These are phyloP conservation scores for Fusarium nelsonii DNA, from an alignment of 2,329 filamentous ascomycete genomes.

Conservation along the genomic window DNA sequence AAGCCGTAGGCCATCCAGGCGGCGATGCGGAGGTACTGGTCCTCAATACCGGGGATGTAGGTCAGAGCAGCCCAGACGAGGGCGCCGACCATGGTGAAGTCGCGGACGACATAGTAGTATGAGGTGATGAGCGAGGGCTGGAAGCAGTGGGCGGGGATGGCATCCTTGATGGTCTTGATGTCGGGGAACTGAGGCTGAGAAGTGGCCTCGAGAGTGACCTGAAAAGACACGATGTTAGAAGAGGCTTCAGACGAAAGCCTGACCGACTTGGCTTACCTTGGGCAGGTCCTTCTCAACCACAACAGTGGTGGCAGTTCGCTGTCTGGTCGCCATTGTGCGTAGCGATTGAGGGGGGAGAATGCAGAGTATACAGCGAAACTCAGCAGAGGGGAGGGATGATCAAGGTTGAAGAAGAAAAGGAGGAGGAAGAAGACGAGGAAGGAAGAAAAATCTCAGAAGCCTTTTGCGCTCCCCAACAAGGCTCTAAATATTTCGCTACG, in stretches of 20 bases:
- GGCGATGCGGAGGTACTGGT: conserved; percentile 57
- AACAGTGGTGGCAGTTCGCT: conserved; percentile 45
- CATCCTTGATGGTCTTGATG: conserved; percentile 52
- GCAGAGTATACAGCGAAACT: conserved; percentile 6
- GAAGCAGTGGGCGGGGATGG: conserved; percentile 73
- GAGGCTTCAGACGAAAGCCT: not conserved
- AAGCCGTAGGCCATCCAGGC: conserved; percentile 72
- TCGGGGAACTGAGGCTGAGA: conserved; percentile 46
- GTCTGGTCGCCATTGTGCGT: conserved; percentile 44
- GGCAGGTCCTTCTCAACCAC: conserved; percentile 30
- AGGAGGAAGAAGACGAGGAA: not conserved
- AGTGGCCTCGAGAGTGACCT: conserved; percentile 39
- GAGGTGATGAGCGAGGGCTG: conserved; percentile 65
- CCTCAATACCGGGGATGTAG: conserved; percentile 65
- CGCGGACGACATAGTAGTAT: conserved; percentile 68
- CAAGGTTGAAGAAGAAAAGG: conserved; percentile 5
- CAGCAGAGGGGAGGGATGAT: not conserved
- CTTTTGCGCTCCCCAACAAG: conserved; percentile 21
- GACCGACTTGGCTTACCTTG: conserved; percentile 31
- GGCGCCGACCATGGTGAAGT: conserved; percentile 62
- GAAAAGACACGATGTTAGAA: conserved; percentile 15
- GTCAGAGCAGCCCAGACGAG: conserved; percentile 65
- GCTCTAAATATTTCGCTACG: conserved; percentile 18
- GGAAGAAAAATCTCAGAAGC: conserved; percentile 3
- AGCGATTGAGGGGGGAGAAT: conserved; percentile 2